Base-by-base conservation (phyloP, 345 rosid species). In the Camelina hispida region DNA sequence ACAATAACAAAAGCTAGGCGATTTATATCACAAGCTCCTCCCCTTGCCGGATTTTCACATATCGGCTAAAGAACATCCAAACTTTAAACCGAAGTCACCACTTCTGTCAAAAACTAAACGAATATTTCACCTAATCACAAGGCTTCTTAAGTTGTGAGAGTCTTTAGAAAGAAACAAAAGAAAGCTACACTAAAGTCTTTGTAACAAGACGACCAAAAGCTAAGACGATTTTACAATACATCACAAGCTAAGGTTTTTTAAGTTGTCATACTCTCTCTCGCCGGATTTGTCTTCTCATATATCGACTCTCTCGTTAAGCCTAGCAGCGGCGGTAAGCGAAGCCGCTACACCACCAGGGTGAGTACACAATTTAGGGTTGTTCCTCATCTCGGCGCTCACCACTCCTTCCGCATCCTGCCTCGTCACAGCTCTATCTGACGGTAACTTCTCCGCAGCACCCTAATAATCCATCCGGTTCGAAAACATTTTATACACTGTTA, bases 371-470 rank as follows among this genome's bases (percentile, higher is more conserved):
- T 80, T 79, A 0, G 88, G 91, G 43, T 81, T 84, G 78, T 85
- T 90, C 77, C 92, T 84, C 66, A 83, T 75, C 85, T 93, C 98
- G 1, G 90, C 90, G 13, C 83, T 70, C 50, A 17, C 79, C 55
- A 89, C 85, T 8, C 93, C 91, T 62, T 93, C 95, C 0, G 91
- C 93, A 8, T 86, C 98, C 40, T 80, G 84, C 61, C 86, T 79
- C 0, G 95, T 86, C 35, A 42, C 96, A n/a, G 64, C 86, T 75
- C 84, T 90, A 77, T 87, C 95, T 16, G 85, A 84, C 1, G 80
- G 70, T 78, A 88, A 53, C 80, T 83, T 88, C 3, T 44, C 80
- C 0, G 81, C 73, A 0, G 93, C 90, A 18, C 81, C 96, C 96
- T 93, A 68, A 46, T 25, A 14, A 44, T 6, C 40, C 37, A 54